Evolutionary conservation across 768 basidiomycete species (phyloP).

Genomic region (Stropharia rugosoannulata): DNA sequence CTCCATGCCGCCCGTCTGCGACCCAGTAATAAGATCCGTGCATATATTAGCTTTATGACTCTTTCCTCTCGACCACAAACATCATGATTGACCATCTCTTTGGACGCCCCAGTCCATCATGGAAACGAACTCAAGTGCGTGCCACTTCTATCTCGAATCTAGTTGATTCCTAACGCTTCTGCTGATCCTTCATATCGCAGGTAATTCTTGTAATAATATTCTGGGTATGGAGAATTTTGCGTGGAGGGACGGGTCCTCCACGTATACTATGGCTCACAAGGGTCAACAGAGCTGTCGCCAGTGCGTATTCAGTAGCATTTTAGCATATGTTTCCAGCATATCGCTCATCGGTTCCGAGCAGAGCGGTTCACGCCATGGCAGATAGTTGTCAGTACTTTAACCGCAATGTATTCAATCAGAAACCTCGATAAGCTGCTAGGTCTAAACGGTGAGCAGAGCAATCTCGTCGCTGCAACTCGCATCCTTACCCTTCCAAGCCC

Average conservation of each 20-base stretch:
- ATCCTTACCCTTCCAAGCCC: slow-evolving; percentile 48
- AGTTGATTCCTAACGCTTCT: not conserved
- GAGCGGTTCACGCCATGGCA: slow-evolving; percentile 96
- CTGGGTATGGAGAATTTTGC: slow-evolving; percentile 81
- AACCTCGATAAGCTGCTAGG: slow-evolving; percentile 88
- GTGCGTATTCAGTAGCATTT: slow-evolving; percentile 21
- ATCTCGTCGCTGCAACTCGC: not conserved
- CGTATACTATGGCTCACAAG: slow-evolving; percentile 62
- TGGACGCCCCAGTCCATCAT: slow-evolving; percentile 85
- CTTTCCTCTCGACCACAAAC: slow-evolving; percentile 9
- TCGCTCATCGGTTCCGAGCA: slow-evolving; percentile 22
- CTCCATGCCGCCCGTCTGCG: slow-evolving; percentile 10
- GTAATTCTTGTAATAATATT: slow-evolving; percentile 90
- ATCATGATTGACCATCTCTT: slow-evolving; percentile 92
- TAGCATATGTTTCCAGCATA: not conserved
- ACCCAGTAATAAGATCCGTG: slow-evolving; percentile 14
- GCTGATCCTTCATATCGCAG: slow-evolving; percentile 35
- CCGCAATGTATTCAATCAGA: slow-evolving; percentile 76
- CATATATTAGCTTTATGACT: slow-evolving; percentile 6
- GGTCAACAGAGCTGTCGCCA: slow-evolving; percentile 61
- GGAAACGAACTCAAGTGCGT: slow-evolving; percentile 82
- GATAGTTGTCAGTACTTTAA: slow-evolving; percentile 82
- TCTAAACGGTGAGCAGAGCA: slow-evolving; percentile 58
- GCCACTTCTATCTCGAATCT: not conserved
- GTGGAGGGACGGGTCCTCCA: slow-evolving; percentile 65